phyloP scores from a whole-genome alignment of 345 rosid genomes.

The Linum tenue region DNA sequence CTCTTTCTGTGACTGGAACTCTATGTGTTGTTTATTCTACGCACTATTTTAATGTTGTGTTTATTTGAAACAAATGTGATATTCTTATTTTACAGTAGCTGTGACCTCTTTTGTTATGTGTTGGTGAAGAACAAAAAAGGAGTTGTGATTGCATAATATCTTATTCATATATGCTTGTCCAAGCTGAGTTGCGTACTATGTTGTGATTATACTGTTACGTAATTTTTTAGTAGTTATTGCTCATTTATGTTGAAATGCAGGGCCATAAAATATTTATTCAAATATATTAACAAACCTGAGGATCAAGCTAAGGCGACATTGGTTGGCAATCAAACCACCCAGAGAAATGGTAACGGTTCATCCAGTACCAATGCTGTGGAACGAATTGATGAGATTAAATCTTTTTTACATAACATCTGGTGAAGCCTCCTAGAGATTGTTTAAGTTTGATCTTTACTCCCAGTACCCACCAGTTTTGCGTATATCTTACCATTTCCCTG shows the following conservation, averaged over 20 bases:
- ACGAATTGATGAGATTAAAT: constrained; percentile 2
- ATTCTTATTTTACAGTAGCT: no score
- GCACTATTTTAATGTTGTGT: no score
- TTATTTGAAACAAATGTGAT: no score
- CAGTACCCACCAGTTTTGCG: not conserved
- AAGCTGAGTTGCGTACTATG: not conserved
- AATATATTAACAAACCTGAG: not conserved
- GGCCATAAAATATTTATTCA: constrained; percentile 2
- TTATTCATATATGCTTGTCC: not conserved
- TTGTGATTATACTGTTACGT: no score
- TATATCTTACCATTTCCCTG: not conserved
- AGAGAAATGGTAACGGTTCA: not conserved
- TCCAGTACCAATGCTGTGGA: not conserved
- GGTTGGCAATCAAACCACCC: not conserved
- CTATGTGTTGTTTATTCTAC: no score
- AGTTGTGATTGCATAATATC: no score
- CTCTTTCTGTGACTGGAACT: no score
- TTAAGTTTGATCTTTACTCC: constrained; percentile 5
- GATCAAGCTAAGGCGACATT: not conserved
- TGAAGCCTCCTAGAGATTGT: constrained; percentile 15
- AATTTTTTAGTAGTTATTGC: no score
- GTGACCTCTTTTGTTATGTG: no score
- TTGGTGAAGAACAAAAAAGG: no score
- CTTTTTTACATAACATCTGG: not conserved
- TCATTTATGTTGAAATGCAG: not conserved